Evolutionary conservation across 768 basidiomycete species (phyloP).

Genomic region (Leucocoprinus leucothites): DNA sequence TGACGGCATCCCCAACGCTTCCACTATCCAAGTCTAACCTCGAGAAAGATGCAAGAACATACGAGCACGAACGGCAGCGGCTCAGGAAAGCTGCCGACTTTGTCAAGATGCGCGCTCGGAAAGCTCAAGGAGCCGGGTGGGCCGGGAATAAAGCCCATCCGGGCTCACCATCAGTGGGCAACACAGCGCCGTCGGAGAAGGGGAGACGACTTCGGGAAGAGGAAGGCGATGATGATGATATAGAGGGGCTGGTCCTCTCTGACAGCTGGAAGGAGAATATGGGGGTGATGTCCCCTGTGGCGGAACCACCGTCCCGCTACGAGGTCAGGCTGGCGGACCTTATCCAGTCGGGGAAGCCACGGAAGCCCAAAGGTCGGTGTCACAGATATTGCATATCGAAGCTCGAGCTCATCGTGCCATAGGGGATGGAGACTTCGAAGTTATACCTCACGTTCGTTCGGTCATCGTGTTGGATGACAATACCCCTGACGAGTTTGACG

Average conservation of each 20-base stretch:
- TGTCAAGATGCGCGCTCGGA: constrained; percentile 15
- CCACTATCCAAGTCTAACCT: constrained; percentile 1
- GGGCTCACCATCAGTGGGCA: constrained; percentile 1
- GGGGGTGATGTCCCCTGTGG: background rate
- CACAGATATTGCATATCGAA: background rate
- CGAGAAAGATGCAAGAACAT: constrained; percentile 12
- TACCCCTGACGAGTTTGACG: constrained; percentile 5
- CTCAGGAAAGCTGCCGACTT: constrained; percentile 17
- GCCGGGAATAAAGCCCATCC: background rate
- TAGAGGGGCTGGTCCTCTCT: constrained; percentile 14
- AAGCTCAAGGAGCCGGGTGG: constrained; percentile 11
- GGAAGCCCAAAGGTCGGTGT: constrained; percentile 7
- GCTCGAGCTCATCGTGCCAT: background rate
- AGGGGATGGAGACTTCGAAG: constrained; percentile 16
- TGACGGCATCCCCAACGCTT: background rate
- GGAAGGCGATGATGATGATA: constrained; percentile 6
- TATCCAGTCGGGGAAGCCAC: constrained; percentile 1
- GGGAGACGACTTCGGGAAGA: constrained; percentile 7
- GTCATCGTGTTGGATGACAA: constrained; percentile 19
- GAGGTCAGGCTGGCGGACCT: constrained; percentile 18
- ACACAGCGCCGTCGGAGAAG: constrained; percentile 1
- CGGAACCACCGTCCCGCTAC: constrained; percentile 5
- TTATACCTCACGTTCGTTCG: constrained; percentile 17
- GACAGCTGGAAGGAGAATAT: constrained; percentile 9
- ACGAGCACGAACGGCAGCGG: constrained; percentile 17